Percentiles rank a stretch among this genome's conserved stretches.
Conservation (phyloP, 164 flowering plant genomes). For the Vitis riparia region DNA sequence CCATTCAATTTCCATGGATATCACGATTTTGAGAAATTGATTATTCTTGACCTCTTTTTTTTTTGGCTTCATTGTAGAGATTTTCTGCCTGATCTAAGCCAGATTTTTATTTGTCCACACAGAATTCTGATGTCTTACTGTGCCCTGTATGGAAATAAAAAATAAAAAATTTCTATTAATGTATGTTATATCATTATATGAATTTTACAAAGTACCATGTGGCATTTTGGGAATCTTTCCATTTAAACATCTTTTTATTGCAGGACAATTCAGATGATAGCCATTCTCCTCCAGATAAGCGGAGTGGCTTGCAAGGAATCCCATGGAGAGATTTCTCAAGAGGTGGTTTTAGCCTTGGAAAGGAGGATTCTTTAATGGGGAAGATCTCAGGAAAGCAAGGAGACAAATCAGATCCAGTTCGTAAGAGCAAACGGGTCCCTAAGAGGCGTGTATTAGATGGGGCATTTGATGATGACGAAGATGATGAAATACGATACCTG, state of each 20-base stretch:
- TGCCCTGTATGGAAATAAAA: conserved; percentile 5
- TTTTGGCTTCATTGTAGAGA: too few relatives aligned
- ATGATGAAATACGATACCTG: conserved; percentile 87
- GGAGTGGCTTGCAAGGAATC: conserved; percentile 57
- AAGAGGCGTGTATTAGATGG: conserved; percentile 70
- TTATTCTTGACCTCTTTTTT: too few relatives aligned
- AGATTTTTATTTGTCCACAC: too few relatives aligned
- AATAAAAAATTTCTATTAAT: conserved; percentile 6
- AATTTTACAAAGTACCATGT: background rate
- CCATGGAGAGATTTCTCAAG: conserved; percentile 77
- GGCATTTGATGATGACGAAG: conserved; percentile 69
- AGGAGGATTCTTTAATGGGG: conserved; percentile 44
- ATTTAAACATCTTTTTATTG: conserved; percentile 5
- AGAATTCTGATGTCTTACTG: background rate
- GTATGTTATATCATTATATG: conserved; percentile 2
- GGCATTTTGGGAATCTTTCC: background rate
- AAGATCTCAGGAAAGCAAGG: conserved; percentile 43
- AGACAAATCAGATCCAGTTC: conserved; percentile 60
- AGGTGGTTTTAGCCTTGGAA: conserved; percentile 41
- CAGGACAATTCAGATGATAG: conserved; percentile 56
- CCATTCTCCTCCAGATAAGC: conserved; percentile 38
- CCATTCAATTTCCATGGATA: too few relatives aligned
- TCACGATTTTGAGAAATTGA: too few relatives aligned
- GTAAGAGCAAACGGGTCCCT: conserved; percentile 84
- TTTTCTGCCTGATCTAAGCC: too few relatives aligned